Evolutionary conservation across 192 early-diverging fungal genomes (phyloP).

Genomic region (Coemansia sp.): DNA sequence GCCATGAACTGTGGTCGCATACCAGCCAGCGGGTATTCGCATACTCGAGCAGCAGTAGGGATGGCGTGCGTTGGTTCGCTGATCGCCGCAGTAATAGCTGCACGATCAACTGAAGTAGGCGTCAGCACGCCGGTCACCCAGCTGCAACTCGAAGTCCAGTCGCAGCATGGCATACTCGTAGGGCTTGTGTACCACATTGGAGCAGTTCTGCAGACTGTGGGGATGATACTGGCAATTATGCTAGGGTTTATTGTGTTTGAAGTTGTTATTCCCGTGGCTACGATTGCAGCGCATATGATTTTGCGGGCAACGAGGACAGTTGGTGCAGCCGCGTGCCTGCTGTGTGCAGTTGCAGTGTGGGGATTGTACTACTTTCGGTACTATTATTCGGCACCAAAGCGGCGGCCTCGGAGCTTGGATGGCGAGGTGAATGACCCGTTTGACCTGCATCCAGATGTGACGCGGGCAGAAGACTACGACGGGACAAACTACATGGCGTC

Average conservation of each 20-base stretch:
- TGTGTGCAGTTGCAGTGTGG: slow-evolving; percentile 5
- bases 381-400: slow-evolving; percentile 36
- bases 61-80: not conserved
- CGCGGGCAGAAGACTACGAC: slow-evolving; percentile 31
- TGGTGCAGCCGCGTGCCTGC: not conserved
- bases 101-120: not conserved
- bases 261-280: not conserved
- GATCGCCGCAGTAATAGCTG: not conserved
- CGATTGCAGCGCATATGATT: not conserved
- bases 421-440: slow-evolving; percentile 24
- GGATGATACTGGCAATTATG: not conserved
- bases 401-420: slow-evolving; percentile 12
- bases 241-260: not conserved
- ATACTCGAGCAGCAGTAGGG: not conserved
- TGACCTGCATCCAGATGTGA: slow-evolving; percentile 49
- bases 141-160: not conserved
- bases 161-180: not conserved
- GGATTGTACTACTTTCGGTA: slow-evolving; percentile 50
- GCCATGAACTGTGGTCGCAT: not conserved
- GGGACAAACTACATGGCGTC: slow-evolving; percentile 34
- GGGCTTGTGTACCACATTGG: not conserved
- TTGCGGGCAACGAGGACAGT: not conserved
- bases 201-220: not conserved
- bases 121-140: not conserved
- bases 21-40: not conserved